Base-by-base conservation (phyloP, 1,284 basidiomycete genomes). In the Malassezia globosa region DNA sequence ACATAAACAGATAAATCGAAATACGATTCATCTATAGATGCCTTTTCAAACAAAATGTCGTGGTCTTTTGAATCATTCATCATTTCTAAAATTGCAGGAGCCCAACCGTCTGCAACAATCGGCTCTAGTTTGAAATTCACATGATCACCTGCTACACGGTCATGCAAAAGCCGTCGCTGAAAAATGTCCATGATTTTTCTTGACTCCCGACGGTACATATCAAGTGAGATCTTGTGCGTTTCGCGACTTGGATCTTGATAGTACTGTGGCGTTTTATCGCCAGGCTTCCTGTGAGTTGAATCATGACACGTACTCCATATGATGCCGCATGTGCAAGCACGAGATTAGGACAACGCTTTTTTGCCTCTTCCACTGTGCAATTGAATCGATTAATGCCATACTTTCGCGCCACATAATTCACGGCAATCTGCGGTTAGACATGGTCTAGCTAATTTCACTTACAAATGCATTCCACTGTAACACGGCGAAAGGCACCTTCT, bases 201-300 rank as follows among this genome's bases (percentile, higher is more conserved):
- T 60, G 84, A 87, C 73, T 97, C 92, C 44, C 85, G 78, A 14
- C 92, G 77, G 72, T 97, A 97, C 51, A 86, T 81, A 71, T 99
- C 94, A 39, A 99, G 77, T 16, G 88, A 94, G 35, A 87, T 88
- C 78, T 97, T 96, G 75, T 97, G 90, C 8, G 87, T 94, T 51
- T 78, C 77, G 1, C 84, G 82, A 66, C 89, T 82, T 4, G 89
- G 81, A 23, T 72, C 57, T 49, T 85, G 77, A 27, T 87, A 80
- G 71, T 97, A 95, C 0, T 83, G 83, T 10, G 92, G 85, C 68
- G 88, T 82, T 39, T 74, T 76, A 54, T 88, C 87, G 3, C 89
- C 90, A 60, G 90, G 86, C 68, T 81, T 21, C 7, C n/a, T 31
- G 43, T 58, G 43, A 18, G 61, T n/a, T n/a, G 42, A 31, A 56